Evolutionary conservation across 768 basidiomycete species (phyloP).

Genomic region (Pulveroboletus sp.): DNA sequence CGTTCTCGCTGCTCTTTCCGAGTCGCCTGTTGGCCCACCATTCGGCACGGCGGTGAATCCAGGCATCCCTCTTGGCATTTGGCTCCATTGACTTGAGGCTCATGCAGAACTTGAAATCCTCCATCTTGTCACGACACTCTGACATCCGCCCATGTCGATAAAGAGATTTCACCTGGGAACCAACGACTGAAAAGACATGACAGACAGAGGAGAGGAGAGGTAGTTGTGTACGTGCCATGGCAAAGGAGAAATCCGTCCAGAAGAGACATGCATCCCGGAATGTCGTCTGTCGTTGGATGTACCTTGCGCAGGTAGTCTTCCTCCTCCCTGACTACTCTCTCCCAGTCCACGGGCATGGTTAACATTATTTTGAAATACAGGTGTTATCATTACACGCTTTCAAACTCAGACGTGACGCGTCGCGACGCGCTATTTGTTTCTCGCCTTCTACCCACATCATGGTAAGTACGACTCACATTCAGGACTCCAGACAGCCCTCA

Average conservation of each 20-base stretch:
- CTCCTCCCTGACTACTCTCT: conserved; percentile 63
- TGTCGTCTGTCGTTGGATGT: conserved; percentile 73
- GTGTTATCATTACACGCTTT: conserved; percentile 33
- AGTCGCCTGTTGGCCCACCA: conserved; percentile 88
- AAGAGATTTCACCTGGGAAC: conserved; percentile 75
- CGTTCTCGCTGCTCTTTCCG: conserved; percentile 84
- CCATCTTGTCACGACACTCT: conserved; percentile 71
- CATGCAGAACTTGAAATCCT: conserved; percentile 95
- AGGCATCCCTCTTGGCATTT: conserved; percentile 74
- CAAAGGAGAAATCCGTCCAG: conserved; percentile 73
- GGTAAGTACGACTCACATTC: conserved; percentile 30
- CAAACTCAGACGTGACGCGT: conserved; percentile 44
- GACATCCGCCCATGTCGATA: conserved; percentile 80
- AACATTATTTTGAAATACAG: conserved; percentile 14
- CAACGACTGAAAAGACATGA: conserved; percentile 50
- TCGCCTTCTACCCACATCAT: conserved; percentile 29
- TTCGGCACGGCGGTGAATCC: conserved; percentile 84
- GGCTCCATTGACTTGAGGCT: conserved; percentile 73
- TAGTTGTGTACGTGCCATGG: conserved; percentile 43
- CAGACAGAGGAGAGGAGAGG: conserved; percentile 4
- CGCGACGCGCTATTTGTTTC: conserved; percentile 40
- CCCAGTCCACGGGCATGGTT: conserved; percentile 45
- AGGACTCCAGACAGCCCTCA: not conserved
- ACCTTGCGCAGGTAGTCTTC: conserved; percentile 56
- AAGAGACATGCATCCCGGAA: conserved; percentile 76